Base-by-base conservation (phyloP, 768 basidiomycete species). In the Phylloporus sp. region DNA sequence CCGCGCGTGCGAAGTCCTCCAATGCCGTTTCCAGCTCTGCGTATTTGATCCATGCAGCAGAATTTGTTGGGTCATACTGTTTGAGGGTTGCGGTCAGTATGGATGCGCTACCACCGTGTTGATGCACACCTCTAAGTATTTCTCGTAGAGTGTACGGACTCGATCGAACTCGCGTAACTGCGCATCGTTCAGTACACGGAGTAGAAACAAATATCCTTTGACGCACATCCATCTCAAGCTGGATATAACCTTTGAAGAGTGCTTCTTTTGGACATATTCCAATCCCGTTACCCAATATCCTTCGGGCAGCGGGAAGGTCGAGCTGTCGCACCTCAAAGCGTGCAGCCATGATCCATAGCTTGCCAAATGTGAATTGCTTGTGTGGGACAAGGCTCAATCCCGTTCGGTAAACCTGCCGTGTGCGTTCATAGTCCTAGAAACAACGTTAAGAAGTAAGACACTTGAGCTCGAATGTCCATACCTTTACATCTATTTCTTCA, bases 191-290 rank as follows among this genome's bases (percentile, higher is more conserved):
- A 67, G 54, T 16, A 31, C 12, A 32, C 29, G 38, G 47, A 28
- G 31, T 4, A 11, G 46, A 29, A 50, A 49, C 12, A 42, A 20
- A 6, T 47, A 15, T 29, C 11, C 10, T 48, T 52, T 16, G 11
- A 69, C 80, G 27, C 71, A 90, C 90, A 66, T 94, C 90, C 59
- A 94, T 83, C 70, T 95, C 93, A 12, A 97, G 75, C 58, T 95
- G 89, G 54, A 97, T 93, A 66, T 99, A 99, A 2, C 90, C 90
- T 62, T 95, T 94, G 81, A 98, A 97, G 29, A 99, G 72, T 27
- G 86, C 84, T 64, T 95, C 93, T 64, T 98, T 99, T 0, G 97
- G 92, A 62, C 89, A 95, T 86, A 97, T 88, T 5, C 97, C 97
- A 54, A 99, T 91, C 4, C 86, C 88, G 0, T 85, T 80, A 5